Base-by-base conservation (phyloP, 2,329 filamentous ascomycete genomes). In the Sporothrix brunneoviolacea region DNA sequence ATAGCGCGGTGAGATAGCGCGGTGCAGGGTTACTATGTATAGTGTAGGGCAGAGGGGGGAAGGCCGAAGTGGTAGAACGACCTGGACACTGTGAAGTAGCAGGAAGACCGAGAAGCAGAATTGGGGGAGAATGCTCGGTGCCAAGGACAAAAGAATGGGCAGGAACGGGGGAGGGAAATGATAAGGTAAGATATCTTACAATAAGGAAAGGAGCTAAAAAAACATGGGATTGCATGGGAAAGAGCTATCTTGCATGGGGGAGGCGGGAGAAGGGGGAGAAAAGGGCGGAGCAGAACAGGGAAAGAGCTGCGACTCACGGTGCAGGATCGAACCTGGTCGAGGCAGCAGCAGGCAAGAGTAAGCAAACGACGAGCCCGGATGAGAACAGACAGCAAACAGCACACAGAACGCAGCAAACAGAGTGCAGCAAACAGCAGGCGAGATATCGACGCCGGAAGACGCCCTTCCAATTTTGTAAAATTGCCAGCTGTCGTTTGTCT, bases 1-100 rank as follows among this genome's bases (percentile, higher is more conserved):
- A 38, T 49, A 42, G 36, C 30, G 41, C 18, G 35, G 53, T 33
- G 39, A 27, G 39, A 53, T 55, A 53, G 50, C 44, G 50, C 19
- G 50, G 33, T 38, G 41, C 38, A 55, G 38, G 53, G 53, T 43
- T 21, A 12, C 27, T 12, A 42, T 50, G n/a, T n/a, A n/a, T n/a
- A 47, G 46, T 38, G 38, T 33, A 46, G 41, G 33, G 19, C 28
- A 39, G 27, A 5, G 28, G n/a, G n/a, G n/a, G n/a, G n/a, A n/a
- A n/a, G n/a, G n/a, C n/a, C n/a, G n/a, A n/a, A n/a, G n/a, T n/a
- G n/a, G n/a, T n/a, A n/a, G n/a, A n/a, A n/a, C n/a, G n/a, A n/a
- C n/a, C n/a, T 18, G 42, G 13, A 8, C 30, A 24, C 42, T 13
- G 10, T n/a, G 22, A 18, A 19, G 42, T 13, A 36, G n/a, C n/a